phyloP scores from a whole-genome alignment of 306 rosid species.

The Castanea crenata region DNA sequence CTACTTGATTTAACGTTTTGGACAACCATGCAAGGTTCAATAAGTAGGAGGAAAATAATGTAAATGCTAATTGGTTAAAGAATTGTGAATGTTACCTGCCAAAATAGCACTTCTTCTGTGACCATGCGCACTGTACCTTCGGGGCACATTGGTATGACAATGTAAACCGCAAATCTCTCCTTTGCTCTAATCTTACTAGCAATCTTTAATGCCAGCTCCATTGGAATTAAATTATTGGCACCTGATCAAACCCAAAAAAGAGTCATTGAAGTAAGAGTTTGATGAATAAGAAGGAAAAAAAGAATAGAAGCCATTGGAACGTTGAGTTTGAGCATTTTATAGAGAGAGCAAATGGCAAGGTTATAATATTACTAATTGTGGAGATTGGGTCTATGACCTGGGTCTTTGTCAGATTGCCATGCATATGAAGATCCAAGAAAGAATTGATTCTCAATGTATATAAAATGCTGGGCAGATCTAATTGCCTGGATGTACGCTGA shows the following conservation, averaged over 20 bases:
- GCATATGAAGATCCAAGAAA: slow-evolving; percentile 88
- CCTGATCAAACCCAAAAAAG: slow-evolving; percentile 39
- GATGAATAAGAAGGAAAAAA: background rate
- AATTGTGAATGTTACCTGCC: slow-evolving; percentile 60
- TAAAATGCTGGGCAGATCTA: slow-evolving; percentile 88
- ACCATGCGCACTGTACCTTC: slow-evolving; percentile 86
- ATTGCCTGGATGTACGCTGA: slow-evolving; percentile 88
- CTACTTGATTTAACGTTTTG: background rate
- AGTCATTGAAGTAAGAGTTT: background rate
- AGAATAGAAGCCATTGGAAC: slow-evolving; percentile 38
- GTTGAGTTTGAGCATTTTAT: background rate
- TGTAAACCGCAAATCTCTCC: slow-evolving; percentile 79
- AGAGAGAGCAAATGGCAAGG: background rate
- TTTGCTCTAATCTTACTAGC: slow-evolving; percentile 74
- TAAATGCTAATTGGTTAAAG: background rate
- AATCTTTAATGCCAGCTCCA: slow-evolving; percentile 90
- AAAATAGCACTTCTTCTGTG: slow-evolving; percentile 69
- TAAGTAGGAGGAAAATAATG: background rate
- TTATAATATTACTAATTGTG: background rate
- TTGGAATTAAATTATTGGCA: slow-evolving; percentile 88
- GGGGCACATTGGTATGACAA: slow-evolving; percentile 96
- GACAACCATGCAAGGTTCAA: background rate
- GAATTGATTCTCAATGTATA: slow-evolving; percentile 94
- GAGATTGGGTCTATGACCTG: slow-evolving; percentile 56
- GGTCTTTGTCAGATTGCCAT: slow-evolving; percentile 78